These are phyloP conservation scores for Paxillus rubicundulus DNA, from an alignment of 768 basidiomycete genomes.

Conservation along the genomic window DNA sequence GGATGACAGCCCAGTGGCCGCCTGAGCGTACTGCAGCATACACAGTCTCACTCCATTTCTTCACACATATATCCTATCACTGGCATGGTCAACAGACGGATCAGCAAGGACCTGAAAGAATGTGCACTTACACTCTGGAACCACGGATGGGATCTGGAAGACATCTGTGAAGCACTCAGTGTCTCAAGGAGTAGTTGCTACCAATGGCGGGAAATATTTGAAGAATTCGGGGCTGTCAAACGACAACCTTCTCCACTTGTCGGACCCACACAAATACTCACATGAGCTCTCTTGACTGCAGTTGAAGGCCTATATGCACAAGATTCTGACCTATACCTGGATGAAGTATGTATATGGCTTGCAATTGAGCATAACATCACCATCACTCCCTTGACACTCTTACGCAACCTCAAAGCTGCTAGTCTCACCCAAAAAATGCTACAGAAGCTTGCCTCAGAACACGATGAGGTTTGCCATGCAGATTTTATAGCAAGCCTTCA, in stretches of 20 bases:
- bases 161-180: slow-evolving; percentile 21
- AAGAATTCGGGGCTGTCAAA: slow-evolving; percentile 13
- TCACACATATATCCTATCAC: too few species aligned
- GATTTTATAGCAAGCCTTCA: not conserved
- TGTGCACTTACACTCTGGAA: slow-evolving; percentile 23
- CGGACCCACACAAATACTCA: slow-evolving; percentile 19
- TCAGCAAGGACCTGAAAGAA: slow-evolving; percentile 5
- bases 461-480: not conserved
- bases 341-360: slow-evolving; percentile 23
- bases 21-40: too few species aligned
- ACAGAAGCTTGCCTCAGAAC: slow-evolving; percentile 2
- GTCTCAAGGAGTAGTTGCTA: slow-evolving; percentile 26
- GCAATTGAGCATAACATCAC: slow-evolving; percentile 20
- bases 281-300: slow-evolving; percentile 15
- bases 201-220: slow-evolving; percentile 25
- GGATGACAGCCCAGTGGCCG: too few species aligned
- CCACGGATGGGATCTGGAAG: slow-evolving; percentile 16
- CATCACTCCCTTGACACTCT: slow-evolving; percentile 18
- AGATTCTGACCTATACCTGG: slow-evolving; percentile 16
- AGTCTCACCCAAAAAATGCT: slow-evolving; percentile 1
- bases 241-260: slow-evolving; percentile 16
- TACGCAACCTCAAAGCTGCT: slow-evolving; percentile 12
- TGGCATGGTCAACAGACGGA: too few species aligned
- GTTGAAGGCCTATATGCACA: not conserved
- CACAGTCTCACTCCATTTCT: too few species aligned